These are phyloP conservation scores for Parietaria judaica DNA, from an alignment of 306 rosid species.

Conservation along the genomic window DNA sequence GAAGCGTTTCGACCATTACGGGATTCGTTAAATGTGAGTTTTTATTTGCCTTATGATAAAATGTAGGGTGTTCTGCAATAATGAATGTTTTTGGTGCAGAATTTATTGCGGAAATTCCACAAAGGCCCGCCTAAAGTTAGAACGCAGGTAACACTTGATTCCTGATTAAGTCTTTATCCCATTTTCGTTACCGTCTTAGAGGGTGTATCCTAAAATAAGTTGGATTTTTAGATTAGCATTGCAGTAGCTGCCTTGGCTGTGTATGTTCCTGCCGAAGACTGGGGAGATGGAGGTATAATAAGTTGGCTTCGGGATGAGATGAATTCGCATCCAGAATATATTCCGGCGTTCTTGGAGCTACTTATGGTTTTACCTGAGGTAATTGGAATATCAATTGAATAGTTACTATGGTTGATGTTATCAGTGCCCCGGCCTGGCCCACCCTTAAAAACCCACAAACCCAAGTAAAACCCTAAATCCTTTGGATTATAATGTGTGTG, in stretches of 20 bases:
- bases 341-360: constrained; percentile 97
- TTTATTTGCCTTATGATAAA: constrained; percentile 18
- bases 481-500: not conserved
- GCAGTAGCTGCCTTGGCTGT: constrained; percentile 99
- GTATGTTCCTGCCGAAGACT: constrained; percentile 90
- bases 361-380: constrained; percentile 99
- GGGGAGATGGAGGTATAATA: constrained; percentile 99
- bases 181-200: constrained; percentile 5
- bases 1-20: constrained; percentile 92
- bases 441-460: no score
- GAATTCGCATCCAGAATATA: constrained; percentile 87
- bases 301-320: constrained; percentile 97
- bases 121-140: constrained; percentile 95
- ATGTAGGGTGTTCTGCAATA: constrained; percentile 7
- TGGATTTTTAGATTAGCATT: constrained; percentile 77
- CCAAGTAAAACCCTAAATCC: no score
- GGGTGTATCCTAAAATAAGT: constrained; percentile 25
- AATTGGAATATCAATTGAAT: constrained; percentile 10
- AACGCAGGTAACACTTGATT: constrained; percentile 65
- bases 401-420: no score
- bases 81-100: constrained; percentile 54
- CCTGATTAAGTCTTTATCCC: constrained; percentile 1
- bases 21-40: constrained; percentile 94
- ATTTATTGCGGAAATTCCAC: constrained; percentile 78
- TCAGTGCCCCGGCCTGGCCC: no score